Evolutionary conservation across 345 rosid species (phyloP).

Genomic region (Dipteronia sinensis): DNA sequence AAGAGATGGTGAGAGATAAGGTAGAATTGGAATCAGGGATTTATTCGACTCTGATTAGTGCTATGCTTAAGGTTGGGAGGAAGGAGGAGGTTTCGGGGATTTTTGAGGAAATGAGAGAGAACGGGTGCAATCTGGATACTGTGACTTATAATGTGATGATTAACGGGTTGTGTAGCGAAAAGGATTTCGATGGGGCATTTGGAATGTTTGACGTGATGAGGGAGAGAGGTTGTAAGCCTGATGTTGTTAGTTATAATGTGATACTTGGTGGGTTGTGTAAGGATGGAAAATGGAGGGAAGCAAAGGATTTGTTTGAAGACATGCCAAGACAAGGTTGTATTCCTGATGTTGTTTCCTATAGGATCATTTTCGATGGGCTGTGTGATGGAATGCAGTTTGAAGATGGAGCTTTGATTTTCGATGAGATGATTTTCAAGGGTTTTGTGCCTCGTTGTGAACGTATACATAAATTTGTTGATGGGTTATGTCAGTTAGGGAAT

Average conservation of each 20-base stretch:
- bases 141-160: slow-evolving; percentile 72
- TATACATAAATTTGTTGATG: slow-evolving; percentile 38
- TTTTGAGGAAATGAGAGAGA: slow-evolving; percentile 61
- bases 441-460: slow-evolving; percentile 51
- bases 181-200: slow-evolving; percentile 58
- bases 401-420: slow-evolving; percentile 65
- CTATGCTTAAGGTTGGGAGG: slow-evolving; percentile 52
- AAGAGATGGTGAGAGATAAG: slow-evolving; percentile 53
- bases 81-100: slow-evolving; percentile 48
- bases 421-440: slow-evolving; percentile 86
- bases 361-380: slow-evolving; percentile 77
- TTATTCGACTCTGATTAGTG: slow-evolving; percentile 60
- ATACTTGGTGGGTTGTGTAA: slow-evolving; percentile 61
- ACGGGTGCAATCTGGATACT: slow-evolving; percentile 55
- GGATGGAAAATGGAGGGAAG: slow-evolving; percentile 58
- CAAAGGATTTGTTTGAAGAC: slow-evolving; percentile 70
- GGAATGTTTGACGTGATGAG: slow-evolving; percentile 60
- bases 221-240: slow-evolving; percentile 55
- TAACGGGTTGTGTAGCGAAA: slow-evolving; percentile 47
- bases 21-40: slow-evolving; percentile 50
- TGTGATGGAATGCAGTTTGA: slow-evolving; percentile 42
- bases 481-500: slow-evolving; percentile 44
- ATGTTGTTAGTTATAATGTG: slow-evolving; percentile 65
- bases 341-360: slow-evolving; percentile 74
- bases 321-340: slow-evolving; percentile 73